phyloP scores from a whole-genome alignment of 2,329 filamentous ascomycete genomes.

The Claviceps paspali region DNA sequence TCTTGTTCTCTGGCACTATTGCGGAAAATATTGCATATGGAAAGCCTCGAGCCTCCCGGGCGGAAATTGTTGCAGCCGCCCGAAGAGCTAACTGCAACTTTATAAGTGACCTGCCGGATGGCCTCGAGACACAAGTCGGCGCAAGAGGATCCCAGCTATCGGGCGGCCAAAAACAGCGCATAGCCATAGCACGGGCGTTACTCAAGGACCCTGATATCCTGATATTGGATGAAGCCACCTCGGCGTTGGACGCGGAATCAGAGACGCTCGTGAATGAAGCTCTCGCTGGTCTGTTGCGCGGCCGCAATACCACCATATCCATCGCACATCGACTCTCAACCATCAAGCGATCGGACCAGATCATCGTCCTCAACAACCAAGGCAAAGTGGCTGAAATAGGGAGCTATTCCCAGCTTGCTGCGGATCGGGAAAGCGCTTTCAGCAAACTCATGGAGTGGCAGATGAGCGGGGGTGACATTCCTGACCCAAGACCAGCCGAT shows the following conservation, averaged over 20 bases:
- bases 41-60: constrained; percentile 58
- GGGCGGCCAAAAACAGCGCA: constrained; percentile 93
- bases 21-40: constrained; percentile 89
- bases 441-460: constrained; percentile 98
- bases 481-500: constrained; percentile 22
- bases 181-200: constrained; percentile 87
- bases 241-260: constrained; percentile 87
- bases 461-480: constrained; percentile 66
- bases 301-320: constrained; percentile 90
- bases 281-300: constrained; percentile 61
- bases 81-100: constrained; percentile 91
- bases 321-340: constrained; percentile 93
- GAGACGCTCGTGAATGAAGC: constrained; percentile 94
- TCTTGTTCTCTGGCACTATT: constrained; percentile 74
- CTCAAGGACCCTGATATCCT: constrained; percentile 94
- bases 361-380: constrained; percentile 78
- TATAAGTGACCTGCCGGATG: constrained; percentile 91
- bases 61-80: constrained; percentile 75
- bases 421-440: constrained; percentile 66
- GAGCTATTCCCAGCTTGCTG: constrained; percentile 61
- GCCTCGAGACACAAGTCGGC: constrained; percentile 85
- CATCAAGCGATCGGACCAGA: constrained; percentile 87
- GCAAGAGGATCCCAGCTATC: constrained; percentile 86
- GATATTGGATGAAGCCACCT: constrained; percentile 92
- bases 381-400: constrained; percentile 86